A percentile compares a stretch with the other conserved stretches of the same genome.
These are phyloP conservation scores for Scenedesmus sp. DNA, from an alignment of 163 green algal species.

Conservation along the genomic window DNA sequence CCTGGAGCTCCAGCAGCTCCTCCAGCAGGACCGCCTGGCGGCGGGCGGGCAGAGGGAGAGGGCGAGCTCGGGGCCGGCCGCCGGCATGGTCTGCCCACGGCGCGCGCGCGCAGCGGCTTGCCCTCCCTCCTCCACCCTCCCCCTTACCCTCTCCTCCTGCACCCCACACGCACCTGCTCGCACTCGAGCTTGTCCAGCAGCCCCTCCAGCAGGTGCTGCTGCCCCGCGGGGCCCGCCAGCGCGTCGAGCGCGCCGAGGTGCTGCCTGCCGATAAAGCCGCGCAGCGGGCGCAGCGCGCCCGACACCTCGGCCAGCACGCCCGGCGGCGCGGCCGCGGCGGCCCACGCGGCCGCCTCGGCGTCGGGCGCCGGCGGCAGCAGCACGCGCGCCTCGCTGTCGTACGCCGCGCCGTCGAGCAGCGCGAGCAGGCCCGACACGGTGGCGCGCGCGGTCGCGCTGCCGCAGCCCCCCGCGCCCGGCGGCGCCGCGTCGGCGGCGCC, in stretches of 20 bases:
- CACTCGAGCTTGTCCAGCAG: slow-evolving; percentile 21
- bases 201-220: neutral
- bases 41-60: neutral
- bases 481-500: slow-evolving; percentile 2
- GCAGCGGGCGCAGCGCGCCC: slow-evolving; percentile 13
- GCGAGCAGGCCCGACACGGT: neutral
- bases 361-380: slow-evolving; percentile 4
- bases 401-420: slow-evolving; percentile 25
- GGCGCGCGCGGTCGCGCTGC: neutral
- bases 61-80: too few species aligned
- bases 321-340: neutral
- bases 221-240: slow-evolving; percentile 6
- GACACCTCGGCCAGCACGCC: slow-evolving; percentile 25
- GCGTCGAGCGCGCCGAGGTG: slow-evolving; percentile 11
- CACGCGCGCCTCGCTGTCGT: slow-evolving; percentile 29
- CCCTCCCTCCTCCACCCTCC: neutral
- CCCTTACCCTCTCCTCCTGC: too few species aligned
- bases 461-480: neutral
- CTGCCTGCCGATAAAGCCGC: slow-evolving; percentile 38
- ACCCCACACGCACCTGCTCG: slow-evolving; percentile 27
- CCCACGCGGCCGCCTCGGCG: neutral
- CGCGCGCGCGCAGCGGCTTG: neutral
- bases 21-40: slow-evolving; percentile 13
- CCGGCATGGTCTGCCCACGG: neutral
- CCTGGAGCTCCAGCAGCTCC: slow-evolving; percentile 8